Evolutionary conservation across 148 eudicot genomes (phyloP).

Genomic region (Cornus controversa): DNA sequence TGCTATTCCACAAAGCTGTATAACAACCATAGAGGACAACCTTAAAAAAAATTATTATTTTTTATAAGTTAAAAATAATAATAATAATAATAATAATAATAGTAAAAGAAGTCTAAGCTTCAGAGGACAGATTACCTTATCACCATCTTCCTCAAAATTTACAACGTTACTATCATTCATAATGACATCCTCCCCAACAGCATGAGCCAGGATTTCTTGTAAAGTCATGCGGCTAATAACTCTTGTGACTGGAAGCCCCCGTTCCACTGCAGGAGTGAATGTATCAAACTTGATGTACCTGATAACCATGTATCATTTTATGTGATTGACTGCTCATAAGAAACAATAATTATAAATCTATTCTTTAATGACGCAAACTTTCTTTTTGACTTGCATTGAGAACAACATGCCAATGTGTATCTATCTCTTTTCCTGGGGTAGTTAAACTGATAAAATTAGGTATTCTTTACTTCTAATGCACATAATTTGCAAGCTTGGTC

Average conservation of each 20-base stretch:
- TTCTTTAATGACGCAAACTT: not conserved
- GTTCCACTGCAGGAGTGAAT: constrained; percentile 94
- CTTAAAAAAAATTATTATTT: not conserved
- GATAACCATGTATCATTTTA: constrained; percentile 22
- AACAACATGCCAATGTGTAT: not conserved
- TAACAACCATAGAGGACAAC: not conserved
- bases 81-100: no score
- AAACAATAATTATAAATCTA: not conserved
- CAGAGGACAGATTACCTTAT: constrained; percentile 53
- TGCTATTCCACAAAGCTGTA: not conserved
- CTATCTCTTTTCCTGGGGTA: not conserved
- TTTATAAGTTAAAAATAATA: no score
- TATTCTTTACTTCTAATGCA: not conserved
- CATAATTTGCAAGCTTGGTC: not conserved
- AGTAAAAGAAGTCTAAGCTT: not conserved
- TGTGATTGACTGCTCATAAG: constrained; percentile 1
- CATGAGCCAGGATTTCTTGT: constrained; percentile 79
- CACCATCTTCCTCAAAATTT: constrained; percentile 72
- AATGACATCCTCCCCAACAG: constrained; percentile 74
- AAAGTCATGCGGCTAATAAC: constrained; percentile 92
- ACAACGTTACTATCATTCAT: constrained; percentile 87
- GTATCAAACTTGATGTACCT: constrained; percentile 99
- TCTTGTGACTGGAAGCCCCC: constrained; percentile 93
- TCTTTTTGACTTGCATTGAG: no score
- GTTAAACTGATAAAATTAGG: not conserved